A percentile compares a stretch with the other conserved stretches of the same genome.
Evolutionary conservation across 495 filamentous ascomycete species (phyloP).

Genomic region (Penicillium malachiteum): DNA sequence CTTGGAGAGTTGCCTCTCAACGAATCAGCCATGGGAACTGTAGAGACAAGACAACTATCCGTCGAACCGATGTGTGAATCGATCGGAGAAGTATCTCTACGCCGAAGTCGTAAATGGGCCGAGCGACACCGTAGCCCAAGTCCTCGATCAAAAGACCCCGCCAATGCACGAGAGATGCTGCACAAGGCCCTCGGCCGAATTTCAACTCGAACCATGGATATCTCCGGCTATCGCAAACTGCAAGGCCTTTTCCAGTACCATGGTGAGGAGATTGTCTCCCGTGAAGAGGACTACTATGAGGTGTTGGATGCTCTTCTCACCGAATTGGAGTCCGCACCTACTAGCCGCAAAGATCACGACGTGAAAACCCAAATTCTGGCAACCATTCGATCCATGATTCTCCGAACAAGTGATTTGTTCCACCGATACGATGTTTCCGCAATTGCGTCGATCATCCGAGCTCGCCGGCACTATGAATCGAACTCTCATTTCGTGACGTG

Average conservation of each 20-base stretch:
- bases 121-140: constrained; percentile 36
- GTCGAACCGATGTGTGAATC: constrained; percentile 20
- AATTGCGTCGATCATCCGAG: constrained; percentile 64
- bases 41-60: constrained; percentile 11
- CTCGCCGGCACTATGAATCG: constrained; percentile 55
- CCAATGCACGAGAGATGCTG: constrained; percentile 57
- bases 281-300: constrained; percentile 63
- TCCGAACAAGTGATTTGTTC: constrained; percentile 63
- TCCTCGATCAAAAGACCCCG: constrained; percentile 45
- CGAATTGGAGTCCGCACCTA: constrained; percentile 62
- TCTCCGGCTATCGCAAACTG: constrained; percentile 84
- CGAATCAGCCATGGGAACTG: constrained; percentile 12
- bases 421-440: constrained; percentile 62
- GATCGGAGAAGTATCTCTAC: constrained; percentile 13
- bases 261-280: constrained; percentile 51
- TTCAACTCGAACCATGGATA: constrained; percentile 68
- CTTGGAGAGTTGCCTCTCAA: constrained; percentile 28
- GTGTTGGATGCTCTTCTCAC: constrained; percentile 71
- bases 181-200: constrained; percentile 76
- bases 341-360: constrained; percentile 47
- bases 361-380: constrained; percentile 81
- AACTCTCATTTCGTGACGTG: constrained; percentile 57
- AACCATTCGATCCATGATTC: constrained; percentile 75
- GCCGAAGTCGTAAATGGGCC: constrained; percentile 27
- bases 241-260: constrained; percentile 76